These are phyloP conservation scores for Suhomyces kunorum DNA, from an alignment of 1,139 yeast species.

Conservation along the genomic window DNA sequence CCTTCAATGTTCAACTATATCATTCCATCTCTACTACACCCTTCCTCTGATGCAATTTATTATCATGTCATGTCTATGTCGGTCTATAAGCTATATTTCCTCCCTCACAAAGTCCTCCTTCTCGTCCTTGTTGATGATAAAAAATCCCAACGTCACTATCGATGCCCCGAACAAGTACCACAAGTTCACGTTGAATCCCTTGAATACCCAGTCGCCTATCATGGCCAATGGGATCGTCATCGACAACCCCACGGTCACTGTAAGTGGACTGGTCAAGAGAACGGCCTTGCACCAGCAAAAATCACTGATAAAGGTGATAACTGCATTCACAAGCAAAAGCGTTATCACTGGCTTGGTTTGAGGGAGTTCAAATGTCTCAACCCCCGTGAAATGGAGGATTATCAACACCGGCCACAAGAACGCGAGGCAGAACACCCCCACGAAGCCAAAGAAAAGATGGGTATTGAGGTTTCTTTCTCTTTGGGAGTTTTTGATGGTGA, in stretches of 20 bases:
- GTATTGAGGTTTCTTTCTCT: conserved; percentile 78
- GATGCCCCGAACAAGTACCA: conserved; percentile 77
- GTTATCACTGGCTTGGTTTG: conserved; percentile 50
- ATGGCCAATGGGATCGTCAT: conserved; percentile 93
- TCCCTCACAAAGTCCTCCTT: conserved; percentile 47
- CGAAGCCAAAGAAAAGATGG: conserved; percentile 89
- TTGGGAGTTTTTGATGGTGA: conserved; percentile 44
- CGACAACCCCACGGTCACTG: conserved; percentile 92
- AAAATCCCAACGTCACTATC: conserved; percentile 78
- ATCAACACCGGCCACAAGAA: conserved; percentile 83
- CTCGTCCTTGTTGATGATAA: conserved; percentile 79
- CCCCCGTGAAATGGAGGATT: conserved; percentile 58
- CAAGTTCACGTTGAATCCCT: conserved; percentile 59
- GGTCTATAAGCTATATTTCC: conserved; percentile 1
- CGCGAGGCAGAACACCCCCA: conserved; percentile 77
- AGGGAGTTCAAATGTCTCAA: conserved; percentile 76
- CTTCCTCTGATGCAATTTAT: too few species aligned
- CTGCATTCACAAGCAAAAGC: conserved; percentile 64
- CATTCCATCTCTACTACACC: too few species aligned
- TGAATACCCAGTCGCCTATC: conserved; percentile 81
- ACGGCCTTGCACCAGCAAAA: conserved; percentile 96
- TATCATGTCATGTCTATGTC: too few species aligned
- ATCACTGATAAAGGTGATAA: conserved; percentile 81
- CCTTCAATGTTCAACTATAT: too few species aligned
- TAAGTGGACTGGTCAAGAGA: conserved; percentile 86